phyloP scores from a whole-genome alignment of 1,139 yeast species.

The Yamadazyma atmosphaerica region DNA sequence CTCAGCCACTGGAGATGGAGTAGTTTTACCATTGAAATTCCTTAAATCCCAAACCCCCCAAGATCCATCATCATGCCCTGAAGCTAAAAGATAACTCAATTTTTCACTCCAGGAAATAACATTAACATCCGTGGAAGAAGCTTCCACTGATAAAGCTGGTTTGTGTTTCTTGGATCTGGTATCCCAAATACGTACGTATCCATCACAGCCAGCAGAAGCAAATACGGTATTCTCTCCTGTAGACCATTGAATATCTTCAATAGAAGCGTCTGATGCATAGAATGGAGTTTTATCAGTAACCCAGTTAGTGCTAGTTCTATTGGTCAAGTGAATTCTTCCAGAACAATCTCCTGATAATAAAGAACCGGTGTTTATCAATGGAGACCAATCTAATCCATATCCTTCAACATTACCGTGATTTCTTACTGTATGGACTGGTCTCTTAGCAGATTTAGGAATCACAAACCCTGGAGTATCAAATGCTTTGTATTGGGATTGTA shows the following conservation, averaged over 20 bases:
- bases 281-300: conserved; percentile 83
- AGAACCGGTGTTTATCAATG: conserved; percentile 75
- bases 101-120: conserved; percentile 95
- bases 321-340: conserved; percentile 79
- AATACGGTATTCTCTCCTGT: conserved; percentile 89
- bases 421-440: conserved; percentile 82
- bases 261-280: conserved; percentile 67
- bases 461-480: conserved; percentile 85
- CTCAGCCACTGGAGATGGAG: conserved; percentile 81
- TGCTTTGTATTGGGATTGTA: conserved; percentile 73
- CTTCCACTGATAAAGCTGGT: conserved; percentile 85
- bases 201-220: conserved; percentile 92
- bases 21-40: conserved; percentile 61
- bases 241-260: conserved; percentile 98
- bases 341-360: conserved; percentile 85
- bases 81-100: conserved; percentile 82
- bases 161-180: conserved; percentile 88
- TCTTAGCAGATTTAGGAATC: conserved; percentile 74
- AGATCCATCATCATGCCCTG: conserved; percentile 96
- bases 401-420: conserved; percentile 97
- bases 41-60: conserved; percentile 99
- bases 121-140: conserved; percentile 85
- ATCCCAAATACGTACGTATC: conserved; percentile 93
- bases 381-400: conserved; percentile 97
- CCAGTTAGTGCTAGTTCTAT: conserved; percentile 80